Evolutionary conservation across 495 filamentous ascomycete genomes (phyloP).

Genomic region (Immersiella caudata): DNA sequence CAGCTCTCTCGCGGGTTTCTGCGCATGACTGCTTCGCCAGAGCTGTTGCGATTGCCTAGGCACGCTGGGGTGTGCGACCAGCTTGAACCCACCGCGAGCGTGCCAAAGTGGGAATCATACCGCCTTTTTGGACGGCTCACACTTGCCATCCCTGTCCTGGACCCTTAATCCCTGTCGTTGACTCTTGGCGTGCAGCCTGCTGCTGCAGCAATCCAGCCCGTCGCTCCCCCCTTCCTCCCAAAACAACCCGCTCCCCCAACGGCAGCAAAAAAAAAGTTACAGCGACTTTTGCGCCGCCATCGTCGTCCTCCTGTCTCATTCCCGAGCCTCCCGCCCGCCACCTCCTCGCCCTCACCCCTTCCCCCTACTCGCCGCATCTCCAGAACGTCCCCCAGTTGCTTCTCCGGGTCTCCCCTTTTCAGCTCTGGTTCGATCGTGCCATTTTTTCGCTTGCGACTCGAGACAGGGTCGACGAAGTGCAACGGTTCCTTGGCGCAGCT

Average conservation of each 20-base stretch:
- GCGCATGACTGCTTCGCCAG: constrained; percentile 12
- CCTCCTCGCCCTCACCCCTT: constrained; percentile 13
- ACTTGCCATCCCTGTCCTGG: constrained; percentile 21
- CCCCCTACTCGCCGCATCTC: constrained; percentile 3
- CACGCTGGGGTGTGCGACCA: constrained; percentile 8
- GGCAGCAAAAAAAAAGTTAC: constrained; percentile 40
- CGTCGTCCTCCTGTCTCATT: constrained; percentile 23
- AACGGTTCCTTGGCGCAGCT: constrained; percentile 15
- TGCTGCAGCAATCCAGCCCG: constrained; percentile 28
- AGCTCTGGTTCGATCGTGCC: neutral
- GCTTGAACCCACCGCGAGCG: neutral
- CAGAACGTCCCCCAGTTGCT: neutral
- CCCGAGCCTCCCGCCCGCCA: constrained; percentile 32
- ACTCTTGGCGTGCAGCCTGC: constrained; percentile 18
- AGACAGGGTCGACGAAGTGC: constrained; percentile 4
- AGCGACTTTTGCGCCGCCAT: constrained; percentile 25
- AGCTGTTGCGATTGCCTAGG: constrained; percentile 12
- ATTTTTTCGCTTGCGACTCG: constrained; percentile 5
- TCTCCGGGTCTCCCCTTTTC: neutral
- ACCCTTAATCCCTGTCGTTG: constrained; percentile 3
- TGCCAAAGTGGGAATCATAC: constrained; percentile 33
- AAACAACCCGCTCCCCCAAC: constrained; percentile 31
- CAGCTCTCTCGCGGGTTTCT: constrained; percentile 19
- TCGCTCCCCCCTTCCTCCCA: constrained; percentile 34
- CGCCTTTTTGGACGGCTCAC: constrained; percentile 33